Evolutionary conservation across 1,284 basidiomycete genomes (phyloP).

Genomic region (Earliella scabrosa): DNA sequence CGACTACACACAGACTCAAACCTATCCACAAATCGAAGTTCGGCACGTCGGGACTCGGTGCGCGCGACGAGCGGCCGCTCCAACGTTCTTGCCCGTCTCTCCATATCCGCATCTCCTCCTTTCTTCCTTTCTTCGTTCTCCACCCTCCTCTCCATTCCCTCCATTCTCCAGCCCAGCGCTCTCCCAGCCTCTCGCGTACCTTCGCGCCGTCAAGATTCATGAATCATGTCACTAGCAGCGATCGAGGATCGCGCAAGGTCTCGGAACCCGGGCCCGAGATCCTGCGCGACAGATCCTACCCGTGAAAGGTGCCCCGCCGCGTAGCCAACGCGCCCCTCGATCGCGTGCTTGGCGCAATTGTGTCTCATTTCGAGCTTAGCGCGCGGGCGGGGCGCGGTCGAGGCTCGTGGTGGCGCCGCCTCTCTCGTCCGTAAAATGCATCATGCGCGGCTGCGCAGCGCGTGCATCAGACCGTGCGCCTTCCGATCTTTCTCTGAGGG

Average conservation of each 20-base stretch:
- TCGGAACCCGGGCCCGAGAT: constrained; percentile 12
- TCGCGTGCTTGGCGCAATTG: background rate
- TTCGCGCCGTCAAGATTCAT: background rate
- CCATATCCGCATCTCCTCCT: no score
- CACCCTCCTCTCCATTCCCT: no score
- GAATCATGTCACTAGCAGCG: background rate
- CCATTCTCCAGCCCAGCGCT: background rate
- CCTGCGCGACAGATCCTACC: constrained; percentile 10
- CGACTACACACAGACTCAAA: no score
- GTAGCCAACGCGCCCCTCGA: no score
- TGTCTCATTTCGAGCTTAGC: background rate
- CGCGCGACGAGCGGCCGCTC: no score
- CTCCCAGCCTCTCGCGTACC: background rate
- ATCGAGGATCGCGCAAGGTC: background rate
- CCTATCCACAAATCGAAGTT: background rate
- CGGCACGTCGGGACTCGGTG: background rate
- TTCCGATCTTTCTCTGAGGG: no score
- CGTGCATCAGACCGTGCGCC: no score
- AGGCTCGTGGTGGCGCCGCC: background rate
- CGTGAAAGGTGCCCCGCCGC: background rate
- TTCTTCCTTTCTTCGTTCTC: no score
- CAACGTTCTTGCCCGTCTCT: no score
- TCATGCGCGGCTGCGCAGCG: no score
- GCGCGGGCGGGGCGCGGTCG: background rate
- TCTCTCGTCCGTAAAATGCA: no score